Conservation (phyloP, 495 filamentous ascomycete genomes). For the Talaromyces adpressus region DNA sequence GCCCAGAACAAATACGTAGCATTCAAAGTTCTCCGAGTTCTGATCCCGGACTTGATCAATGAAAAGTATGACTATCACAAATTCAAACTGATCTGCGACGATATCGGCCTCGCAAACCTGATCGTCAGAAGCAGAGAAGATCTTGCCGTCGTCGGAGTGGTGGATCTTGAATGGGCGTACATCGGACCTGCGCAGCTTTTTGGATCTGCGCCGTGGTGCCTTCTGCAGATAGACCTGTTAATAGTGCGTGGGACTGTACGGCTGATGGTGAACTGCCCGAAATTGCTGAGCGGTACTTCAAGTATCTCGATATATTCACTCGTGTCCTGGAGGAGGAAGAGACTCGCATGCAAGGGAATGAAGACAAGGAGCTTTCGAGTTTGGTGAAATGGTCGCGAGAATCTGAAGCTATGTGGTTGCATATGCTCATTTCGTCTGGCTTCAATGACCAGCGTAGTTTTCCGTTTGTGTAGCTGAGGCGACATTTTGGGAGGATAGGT, state of each 20-base stretch:
- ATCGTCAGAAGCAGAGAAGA: conserved; percentile 24
- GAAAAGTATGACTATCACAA: conserved; percentile 18
- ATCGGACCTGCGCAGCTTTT: conserved; percentile 28
- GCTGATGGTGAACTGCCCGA: conserved; percentile 15
- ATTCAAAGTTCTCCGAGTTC: conserved; percentile 18
- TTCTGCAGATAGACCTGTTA: conserved; percentile 23
- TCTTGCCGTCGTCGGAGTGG: conserved; percentile 25
- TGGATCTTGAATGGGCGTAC: conserved; percentile 33
- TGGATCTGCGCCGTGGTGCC: conserved; percentile 29
- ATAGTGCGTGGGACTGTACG: conserved; percentile 19
- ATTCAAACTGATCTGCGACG: conserved; percentile 32
- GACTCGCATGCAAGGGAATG: conserved; percentile 16
- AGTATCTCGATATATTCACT: conserved; percentile 23
- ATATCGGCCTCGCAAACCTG: conserved; percentile 28
- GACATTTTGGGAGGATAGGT: conserved; percentile 19
- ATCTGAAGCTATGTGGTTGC: conserved; percentile 28
- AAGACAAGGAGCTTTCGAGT: conserved; percentile 23
- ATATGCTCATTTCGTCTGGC: conserved; percentile 25
- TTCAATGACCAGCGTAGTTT: conserved; percentile 24
- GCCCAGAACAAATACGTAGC: conserved; percentile 18
- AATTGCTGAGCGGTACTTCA: conserved; percentile 20
- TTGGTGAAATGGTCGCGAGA: conserved; percentile 23
- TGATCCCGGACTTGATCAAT: conserved; percentile 20
- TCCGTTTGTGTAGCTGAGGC: conserved; percentile 24
- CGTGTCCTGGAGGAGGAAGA: conserved; percentile 30